A percentile compares a stretch with the other conserved stretches of the same genome.
phyloP scores from a whole-genome alignment of 1,139 yeast genomes.

The Saccharomyces hybrid region DNA sequence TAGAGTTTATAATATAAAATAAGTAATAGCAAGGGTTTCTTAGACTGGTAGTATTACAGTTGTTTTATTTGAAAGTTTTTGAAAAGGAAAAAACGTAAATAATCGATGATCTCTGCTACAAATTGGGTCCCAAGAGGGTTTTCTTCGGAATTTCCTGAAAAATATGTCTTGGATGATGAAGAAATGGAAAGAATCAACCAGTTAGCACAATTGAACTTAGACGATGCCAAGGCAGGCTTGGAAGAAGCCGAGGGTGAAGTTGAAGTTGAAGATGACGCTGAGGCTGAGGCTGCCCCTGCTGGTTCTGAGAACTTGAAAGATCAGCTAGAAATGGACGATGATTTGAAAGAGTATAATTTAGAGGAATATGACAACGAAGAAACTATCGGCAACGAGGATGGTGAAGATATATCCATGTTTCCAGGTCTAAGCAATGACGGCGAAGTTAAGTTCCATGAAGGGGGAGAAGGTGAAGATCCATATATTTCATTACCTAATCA shows the following conservation, averaged over 20 bases:
- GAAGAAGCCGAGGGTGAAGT: constrained; percentile 30
- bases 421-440: constrained; percentile 56
- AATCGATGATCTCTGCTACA: constrained; percentile 76
- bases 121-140: constrained; percentile 96
- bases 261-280: constrained; percentile 28
- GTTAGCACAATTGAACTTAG: constrained; percentile 74
- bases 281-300: constrained; percentile 19
- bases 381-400: constrained; percentile 35
- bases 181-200: constrained; percentile 87
- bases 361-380: constrained; percentile 74
- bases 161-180: constrained; percentile 80
- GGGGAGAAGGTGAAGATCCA: constrained; percentile 60
- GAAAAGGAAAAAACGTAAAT: not conserved
- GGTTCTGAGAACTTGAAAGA: constrained; percentile 34
- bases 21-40: not conserved
- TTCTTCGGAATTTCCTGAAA: constrained; percentile 86
- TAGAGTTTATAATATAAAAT: not conserved
- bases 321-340: constrained; percentile 65
- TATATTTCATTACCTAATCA: constrained; percentile 63
- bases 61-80: not conserved
- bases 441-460: constrained; percentile 48
- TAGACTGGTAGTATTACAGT: not conserved
- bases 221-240: constrained; percentile 61
- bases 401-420: constrained; percentile 54
- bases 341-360: constrained; percentile 77